A percentile compares a stretch with the other conserved stretches of the same genome.
Conservation (phyloP, 1,284 basidiomycete species). For the Fomitiporia mediterranea region DNA sequence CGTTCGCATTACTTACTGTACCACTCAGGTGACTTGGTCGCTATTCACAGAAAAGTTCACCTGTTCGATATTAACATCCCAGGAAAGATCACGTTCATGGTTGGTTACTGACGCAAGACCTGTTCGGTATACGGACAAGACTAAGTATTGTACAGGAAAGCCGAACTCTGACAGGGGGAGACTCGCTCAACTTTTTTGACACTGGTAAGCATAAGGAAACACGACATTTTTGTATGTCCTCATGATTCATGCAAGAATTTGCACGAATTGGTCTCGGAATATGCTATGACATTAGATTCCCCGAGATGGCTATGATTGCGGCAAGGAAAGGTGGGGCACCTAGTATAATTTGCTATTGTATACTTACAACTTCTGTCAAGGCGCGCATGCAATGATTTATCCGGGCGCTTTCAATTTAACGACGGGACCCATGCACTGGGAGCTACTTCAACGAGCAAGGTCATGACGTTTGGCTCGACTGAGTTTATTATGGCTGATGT, state of each 20-base stretch:
- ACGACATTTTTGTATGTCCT: background rate
- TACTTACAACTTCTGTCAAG: slow-evolving; percentile 35
- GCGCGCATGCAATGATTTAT: slow-evolving; percentile 88
- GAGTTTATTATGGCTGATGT: background rate
- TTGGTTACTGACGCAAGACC: slow-evolving; percentile 28
- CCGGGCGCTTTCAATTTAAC: slow-evolving; percentile 88
- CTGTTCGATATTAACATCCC: slow-evolving; percentile 99
- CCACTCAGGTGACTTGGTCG: slow-evolving; percentile 56
- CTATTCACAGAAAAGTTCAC: slow-evolving; percentile 91
- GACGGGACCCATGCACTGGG: slow-evolving; percentile 97
- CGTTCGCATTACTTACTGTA: too few species aligned
- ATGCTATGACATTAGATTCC: slow-evolving; percentile 92
- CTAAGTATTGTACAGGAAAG: slow-evolving; percentile 65
- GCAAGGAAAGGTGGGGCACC: slow-evolving; percentile 68
- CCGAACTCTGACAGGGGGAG: slow-evolving; percentile 84
- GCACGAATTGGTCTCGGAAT: slow-evolving; percentile 89
- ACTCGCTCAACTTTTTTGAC: slow-evolving; percentile 77
- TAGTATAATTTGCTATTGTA: background rate
- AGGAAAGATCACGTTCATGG: slow-evolving; percentile 95
- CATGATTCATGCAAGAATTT: slow-evolving; percentile 49
- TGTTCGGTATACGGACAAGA: background rate
- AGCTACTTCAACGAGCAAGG: slow-evolving; percentile 85
- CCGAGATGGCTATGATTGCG: slow-evolving; percentile 90
- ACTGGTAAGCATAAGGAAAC: slow-evolving; percentile 54
- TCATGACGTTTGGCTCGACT: slow-evolving; percentile 28